Conservation (phyloP, 352 stramenopile species). For the Phytopythium oedochilum region DNA sequence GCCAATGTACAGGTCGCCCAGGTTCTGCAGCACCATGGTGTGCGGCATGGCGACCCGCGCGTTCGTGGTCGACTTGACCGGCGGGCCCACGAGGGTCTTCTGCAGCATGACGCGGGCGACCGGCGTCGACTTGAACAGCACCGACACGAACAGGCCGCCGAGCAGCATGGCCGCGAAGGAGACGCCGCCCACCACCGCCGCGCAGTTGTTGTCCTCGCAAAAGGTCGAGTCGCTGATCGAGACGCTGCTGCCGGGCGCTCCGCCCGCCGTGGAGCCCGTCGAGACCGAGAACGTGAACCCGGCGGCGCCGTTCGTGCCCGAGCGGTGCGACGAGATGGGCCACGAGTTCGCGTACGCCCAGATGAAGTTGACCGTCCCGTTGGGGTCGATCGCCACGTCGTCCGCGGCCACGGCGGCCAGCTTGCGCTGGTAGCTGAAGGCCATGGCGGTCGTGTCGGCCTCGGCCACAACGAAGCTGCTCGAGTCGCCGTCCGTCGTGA, state of each 20-base stretch:
- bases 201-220: slow-evolving; percentile 61
- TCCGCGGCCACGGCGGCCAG: slow-evolving; percentile 36
- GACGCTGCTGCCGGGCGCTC: neutral
- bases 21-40: slow-evolving; percentile 44
- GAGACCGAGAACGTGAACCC: slow-evolving; percentile 44
- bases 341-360: slow-evolving; percentile 71
- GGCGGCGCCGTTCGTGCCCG: slow-evolving; percentile 43
- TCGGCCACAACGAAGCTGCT: slow-evolving; percentile 33
- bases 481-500: slow-evolving; percentile 38
- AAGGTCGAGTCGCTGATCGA: slow-evolving; percentile 20
- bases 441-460: slow-evolving; percentile 34
- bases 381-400: slow-evolving; percentile 45
- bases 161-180: slow-evolving; percentile 50
- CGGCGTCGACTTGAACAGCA: slow-evolving; percentile 28
- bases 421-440: slow-evolving; percentile 70
- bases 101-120: slow-evolving; percentile 43
- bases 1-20: slow-evolving; percentile 54
- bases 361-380: slow-evolving; percentile 36
- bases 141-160: slow-evolving; percentile 44
- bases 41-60: slow-evolving; percentile 25
- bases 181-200: slow-evolving; percentile 45
- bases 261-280: slow-evolving; percentile 7
- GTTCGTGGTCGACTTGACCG: slow-evolving; percentile 53
- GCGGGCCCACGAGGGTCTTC: slow-evolving; percentile 34
- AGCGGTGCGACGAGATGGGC: slow-evolving; percentile 46